These are phyloP conservation scores for Hymenoscyphus salicellus DNA, from an alignment of 2,329 filamentous ascomycete species.

Conservation along the genomic window DNA sequence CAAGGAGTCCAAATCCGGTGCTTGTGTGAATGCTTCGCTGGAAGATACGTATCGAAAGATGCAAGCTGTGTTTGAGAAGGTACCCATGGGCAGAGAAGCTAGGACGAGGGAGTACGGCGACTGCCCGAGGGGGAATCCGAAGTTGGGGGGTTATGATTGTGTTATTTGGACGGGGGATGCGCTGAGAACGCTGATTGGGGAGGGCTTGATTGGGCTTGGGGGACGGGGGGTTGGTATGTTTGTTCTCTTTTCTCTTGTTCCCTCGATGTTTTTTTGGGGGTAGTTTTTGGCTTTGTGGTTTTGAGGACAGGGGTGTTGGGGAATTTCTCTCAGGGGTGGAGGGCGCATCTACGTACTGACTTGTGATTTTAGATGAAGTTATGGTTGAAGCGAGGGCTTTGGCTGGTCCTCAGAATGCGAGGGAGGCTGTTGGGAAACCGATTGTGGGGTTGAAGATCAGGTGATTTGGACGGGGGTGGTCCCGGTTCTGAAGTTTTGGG, in stretches of 20 bases:
- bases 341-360: too few species aligned
- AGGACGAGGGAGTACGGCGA: conserved; percentile 16
- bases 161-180: conserved; percentile 29
- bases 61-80: conserved; percentile 14
- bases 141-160: conserved; percentile 28
- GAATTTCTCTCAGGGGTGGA: too few species aligned
- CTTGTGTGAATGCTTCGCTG: too few species aligned
- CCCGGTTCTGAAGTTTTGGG: neutral
- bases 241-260: neutral
- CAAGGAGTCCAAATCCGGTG: conserved; percentile 7
- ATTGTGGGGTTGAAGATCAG: conserved; percentile 26
- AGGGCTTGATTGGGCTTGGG: conserved; percentile 19
- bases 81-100: conserved; percentile 23
- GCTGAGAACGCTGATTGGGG: conserved; percentile 17
- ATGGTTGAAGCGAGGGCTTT: conserved; percentile 22
- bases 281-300: neutral
- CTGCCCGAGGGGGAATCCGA: conserved; percentile 20
- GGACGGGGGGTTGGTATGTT: conserved; percentile 20
- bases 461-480: neutral
- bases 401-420: conserved; percentile 29
- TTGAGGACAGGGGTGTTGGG: neutral
- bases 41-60: conserved; percentile 16
- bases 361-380: conserved; percentile 17
- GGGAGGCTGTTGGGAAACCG: conserved; percentile 26
- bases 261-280: too few species aligned